These are phyloP conservation scores for Fusarium lateritium DNA, from an alignment of 2,329 filamentous ascomycete genomes.

Conservation along the genomic window DNA sequence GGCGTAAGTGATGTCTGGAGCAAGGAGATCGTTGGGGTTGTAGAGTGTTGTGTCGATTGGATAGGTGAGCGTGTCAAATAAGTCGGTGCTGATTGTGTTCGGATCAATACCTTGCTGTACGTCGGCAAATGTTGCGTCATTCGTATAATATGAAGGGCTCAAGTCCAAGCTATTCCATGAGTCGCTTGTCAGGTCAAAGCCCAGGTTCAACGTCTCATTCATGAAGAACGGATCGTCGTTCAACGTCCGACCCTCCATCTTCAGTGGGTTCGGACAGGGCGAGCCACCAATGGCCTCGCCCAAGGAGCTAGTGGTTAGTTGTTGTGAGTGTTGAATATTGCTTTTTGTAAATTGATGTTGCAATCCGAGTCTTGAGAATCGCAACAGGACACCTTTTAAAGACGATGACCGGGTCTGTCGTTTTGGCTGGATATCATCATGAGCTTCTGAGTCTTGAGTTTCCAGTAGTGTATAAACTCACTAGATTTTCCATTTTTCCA, in stretches of 20 bases:
- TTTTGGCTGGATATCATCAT: background rate
- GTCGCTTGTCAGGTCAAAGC: background rate
- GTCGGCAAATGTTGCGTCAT: slow-evolving; percentile 34
- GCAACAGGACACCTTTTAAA: slow-evolving; percentile 25
- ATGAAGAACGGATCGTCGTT: background rate
- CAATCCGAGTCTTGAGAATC: background rate
- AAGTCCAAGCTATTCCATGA: background rate
- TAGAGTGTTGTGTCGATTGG: background rate
- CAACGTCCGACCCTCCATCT: background rate
- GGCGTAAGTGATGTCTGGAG: background rate
- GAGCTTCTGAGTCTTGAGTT: no score
- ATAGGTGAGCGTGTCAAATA: background rate
- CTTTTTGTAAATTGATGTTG: background rate
- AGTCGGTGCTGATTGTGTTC: background rate
- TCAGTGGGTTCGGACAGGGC: background rate
- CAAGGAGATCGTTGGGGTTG: background rate
- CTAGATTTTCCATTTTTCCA: no score
- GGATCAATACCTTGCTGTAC: background rate
- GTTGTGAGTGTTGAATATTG: background rate
- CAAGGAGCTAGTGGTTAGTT: background rate
- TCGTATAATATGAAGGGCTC: background rate
- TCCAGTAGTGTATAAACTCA: no score
- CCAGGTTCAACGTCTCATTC: background rate
- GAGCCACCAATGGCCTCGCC: background rate
- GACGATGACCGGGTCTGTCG: slow-evolving; percentile 24